Evolutionary conservation across 78 protist species (phyloP).

Genomic region (Polysphondylium violaceum): DNA sequence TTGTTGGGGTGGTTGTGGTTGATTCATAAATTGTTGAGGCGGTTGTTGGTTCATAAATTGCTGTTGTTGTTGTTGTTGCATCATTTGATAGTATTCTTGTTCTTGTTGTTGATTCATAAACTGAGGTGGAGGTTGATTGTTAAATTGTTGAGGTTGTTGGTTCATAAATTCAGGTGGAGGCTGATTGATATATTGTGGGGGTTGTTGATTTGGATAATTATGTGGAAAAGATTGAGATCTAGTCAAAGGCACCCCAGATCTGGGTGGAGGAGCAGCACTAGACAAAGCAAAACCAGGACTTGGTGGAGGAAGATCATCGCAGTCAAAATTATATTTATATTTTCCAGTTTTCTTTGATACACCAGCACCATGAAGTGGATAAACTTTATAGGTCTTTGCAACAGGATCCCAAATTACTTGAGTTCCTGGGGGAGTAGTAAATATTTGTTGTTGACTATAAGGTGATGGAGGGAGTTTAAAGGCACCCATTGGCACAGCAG

Average conservation of each 20-base stretch:
- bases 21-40: neutral
- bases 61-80: neutral
- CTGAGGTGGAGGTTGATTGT: conserved; percentile 14
- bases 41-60: neutral
- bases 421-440: no score
- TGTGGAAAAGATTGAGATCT: conserved; percentile 12
- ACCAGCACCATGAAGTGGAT: conserved; percentile 2
- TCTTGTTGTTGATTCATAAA: neutral
- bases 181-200: no score
- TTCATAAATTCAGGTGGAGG: no score
- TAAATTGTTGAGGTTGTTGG: no score
- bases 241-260: neutral
- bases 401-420: no score
- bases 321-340: no score
- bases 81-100: neutral
- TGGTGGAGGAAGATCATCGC: no score
- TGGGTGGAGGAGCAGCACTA: neutral
- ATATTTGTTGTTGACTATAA: no score
- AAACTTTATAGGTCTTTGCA: neutral
- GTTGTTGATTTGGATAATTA: neutral
- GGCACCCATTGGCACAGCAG: no score
- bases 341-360: neutral
- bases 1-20: neutral
- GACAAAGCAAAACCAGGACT: no score
- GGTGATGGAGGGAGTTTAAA: no score